Percentiles rank a stretch among this genome's conserved stretches.
These are phyloP conservation scores for Neonectria punicea DNA, from an alignment of 2,329 filamentous ascomycete species.

Conservation along the genomic window DNA sequence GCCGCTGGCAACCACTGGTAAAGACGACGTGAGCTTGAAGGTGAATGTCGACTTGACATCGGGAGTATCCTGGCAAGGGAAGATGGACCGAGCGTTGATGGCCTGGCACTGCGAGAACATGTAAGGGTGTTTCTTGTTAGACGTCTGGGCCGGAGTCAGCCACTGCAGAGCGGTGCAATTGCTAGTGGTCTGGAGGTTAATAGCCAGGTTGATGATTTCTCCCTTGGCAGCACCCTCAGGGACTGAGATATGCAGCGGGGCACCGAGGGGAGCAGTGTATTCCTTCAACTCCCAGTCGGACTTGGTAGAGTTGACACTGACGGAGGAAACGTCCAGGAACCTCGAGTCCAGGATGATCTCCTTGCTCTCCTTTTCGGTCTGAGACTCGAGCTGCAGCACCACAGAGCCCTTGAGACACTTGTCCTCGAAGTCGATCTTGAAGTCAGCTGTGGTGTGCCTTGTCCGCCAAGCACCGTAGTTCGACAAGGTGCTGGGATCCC, in stretches of 20 bases:
- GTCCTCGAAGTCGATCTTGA: constrained; percentile 85
- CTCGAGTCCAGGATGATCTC: constrained; percentile 92
- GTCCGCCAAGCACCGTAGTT: constrained; percentile 93
- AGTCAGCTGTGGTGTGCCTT: constrained; percentile 82
- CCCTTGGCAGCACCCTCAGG: constrained; percentile 65
- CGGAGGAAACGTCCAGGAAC: constrained; percentile 76
- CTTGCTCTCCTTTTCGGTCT: constrained; percentile 76
- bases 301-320: constrained; percentile 74
- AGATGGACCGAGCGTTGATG: constrained; percentile 92
- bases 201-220: constrained; percentile 65
- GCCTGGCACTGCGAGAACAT: constrained; percentile 99
- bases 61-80: constrained; percentile 97
- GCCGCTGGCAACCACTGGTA: constrained; percentile 93
- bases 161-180: constrained; percentile 94
- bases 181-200: constrained; percentile 82
- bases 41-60: constrained; percentile 96
- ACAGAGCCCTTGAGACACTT: constrained; percentile 83
- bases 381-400: constrained; percentile 78
- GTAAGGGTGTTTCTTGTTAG: constrained; percentile 95
- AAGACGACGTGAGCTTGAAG: constrained; percentile 86
- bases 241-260: constrained; percentile 73
- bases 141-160: constrained; percentile 92
- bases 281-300: constrained; percentile 76
- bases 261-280: constrained; percentile 78
- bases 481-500: constrained; percentile 89